phyloP scores from a whole-genome alignment of 2,329 filamentous ascomycete genomes.

The Xylariaceae sp. region DNA sequence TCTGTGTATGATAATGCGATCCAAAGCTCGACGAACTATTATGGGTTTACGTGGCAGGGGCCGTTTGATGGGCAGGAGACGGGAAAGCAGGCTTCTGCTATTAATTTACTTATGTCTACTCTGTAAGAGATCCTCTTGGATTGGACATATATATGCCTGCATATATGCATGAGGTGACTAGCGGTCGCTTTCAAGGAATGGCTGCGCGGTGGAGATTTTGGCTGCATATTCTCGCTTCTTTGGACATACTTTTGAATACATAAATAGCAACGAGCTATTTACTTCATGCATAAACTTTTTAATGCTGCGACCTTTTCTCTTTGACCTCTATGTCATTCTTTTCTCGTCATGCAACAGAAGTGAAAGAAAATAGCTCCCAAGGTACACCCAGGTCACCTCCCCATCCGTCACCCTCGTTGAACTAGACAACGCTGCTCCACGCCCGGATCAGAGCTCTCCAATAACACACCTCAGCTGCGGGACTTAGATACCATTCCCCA shows the following conservation, averaged over 20 bases:
- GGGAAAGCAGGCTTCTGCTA: slow-evolving; percentile 49
- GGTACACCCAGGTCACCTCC: slow-evolving; percentile 1
- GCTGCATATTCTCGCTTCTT: no score
- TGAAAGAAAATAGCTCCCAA: slow-evolving; percentile 12
- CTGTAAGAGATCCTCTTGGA: no score
- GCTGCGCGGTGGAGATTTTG: no score
- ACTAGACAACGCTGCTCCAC: slow-evolving; percentile 10
- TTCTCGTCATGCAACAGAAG: no score
- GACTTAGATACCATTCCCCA: slow-evolving; percentile 8
- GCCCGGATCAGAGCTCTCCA: slow-evolving; percentile 11
- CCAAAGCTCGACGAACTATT: slow-evolving; percentile 24
- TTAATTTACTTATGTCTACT: slow-evolving; percentile 53
- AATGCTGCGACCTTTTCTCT: no score
- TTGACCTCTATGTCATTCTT: slow-evolving; percentile 1
- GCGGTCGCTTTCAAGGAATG: no score
- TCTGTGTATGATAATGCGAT: slow-evolving; percentile 50
- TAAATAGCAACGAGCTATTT: no score
- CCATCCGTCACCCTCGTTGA: slow-evolving; percentile 10
- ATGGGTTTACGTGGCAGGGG: slow-evolving; percentile 53
- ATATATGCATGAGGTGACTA: no score
- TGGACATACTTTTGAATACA: no score
- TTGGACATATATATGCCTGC: no score
- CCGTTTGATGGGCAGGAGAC: slow-evolving; percentile 42
- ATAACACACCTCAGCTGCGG: slow-evolving; percentile 14
- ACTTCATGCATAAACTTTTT: no score